A percentile compares a stretch with the other conserved stretches of the same genome.
Evolutionary conservation across 345 rosid species (phyloP).

Genomic region (Linum trigynum): DNA sequence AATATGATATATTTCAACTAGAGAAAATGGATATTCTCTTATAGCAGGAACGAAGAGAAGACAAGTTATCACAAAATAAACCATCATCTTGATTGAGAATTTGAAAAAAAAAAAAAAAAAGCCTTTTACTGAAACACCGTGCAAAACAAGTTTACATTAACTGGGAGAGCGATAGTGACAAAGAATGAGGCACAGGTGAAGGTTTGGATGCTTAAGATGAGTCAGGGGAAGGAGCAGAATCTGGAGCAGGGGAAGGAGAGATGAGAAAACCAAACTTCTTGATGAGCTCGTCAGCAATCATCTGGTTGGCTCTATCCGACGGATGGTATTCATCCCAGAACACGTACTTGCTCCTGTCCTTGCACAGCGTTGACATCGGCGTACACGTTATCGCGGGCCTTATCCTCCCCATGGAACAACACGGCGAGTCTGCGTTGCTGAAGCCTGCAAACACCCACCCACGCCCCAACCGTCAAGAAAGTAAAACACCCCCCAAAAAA

Average conservation of each 20-base stretch:
- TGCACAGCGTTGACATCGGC: conserved; percentile 74
- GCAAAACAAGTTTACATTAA: no score
- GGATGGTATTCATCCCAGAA: conserved; percentile 99
- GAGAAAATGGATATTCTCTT: no score
- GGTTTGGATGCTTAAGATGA: neutral
- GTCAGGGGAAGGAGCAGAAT: conserved; percentile 13
- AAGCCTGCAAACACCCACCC: conserved; percentile 40
- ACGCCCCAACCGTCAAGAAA: neutral
- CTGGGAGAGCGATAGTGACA: no score
- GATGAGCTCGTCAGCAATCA: conserved; percentile 71
- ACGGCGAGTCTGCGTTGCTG: conserved; percentile 66
- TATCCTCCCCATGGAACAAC: conserved; percentile 79
- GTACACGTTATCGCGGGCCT: conserved; percentile 81
- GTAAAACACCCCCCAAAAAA: neutral
- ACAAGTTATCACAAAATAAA: no score
- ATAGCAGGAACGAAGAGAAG: no score
- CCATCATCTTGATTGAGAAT: no score
- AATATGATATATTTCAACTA: no score
- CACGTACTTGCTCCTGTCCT: conserved; percentile 77
- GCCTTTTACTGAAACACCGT: no score
- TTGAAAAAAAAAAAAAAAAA: no score
- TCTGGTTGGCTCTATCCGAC: conserved; percentile 63
- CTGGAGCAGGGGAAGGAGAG: conserved; percentile 22
- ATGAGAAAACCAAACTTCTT: conserved; percentile 54
- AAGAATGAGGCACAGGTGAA: no score